Base-by-base conservation (phyloP, 176 grass and related monocot genomes). In the Aegilops umbellulata region DNA sequence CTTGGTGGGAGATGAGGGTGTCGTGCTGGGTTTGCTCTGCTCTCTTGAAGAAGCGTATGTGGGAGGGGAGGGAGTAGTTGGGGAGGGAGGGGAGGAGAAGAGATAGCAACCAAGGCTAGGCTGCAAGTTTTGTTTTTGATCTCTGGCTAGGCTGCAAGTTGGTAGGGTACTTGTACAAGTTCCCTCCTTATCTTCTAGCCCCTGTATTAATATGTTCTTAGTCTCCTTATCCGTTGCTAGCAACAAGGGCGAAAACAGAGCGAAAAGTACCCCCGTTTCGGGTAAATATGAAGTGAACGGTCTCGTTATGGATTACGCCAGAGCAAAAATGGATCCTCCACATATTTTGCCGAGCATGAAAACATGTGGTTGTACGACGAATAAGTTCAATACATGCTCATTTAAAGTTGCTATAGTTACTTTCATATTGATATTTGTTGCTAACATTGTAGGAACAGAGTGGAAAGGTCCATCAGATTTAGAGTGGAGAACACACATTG, bases 11-110 rank as follows among this genome's bases (percentile, higher is more conserved):
- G 65, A 10, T 57, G 77, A 32, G 23, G 71, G 73, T 38, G 47
- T 51, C 35, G 23, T 41, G 64, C 74, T 25, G 38, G 44, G 5
- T 69, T 63, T 46, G 85, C 81, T 78, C 70, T 88, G 87, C 78
- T 77, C 39, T 83, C 75, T 87, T 86, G 76, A 41, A 29, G 85
- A 65, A 69, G 80, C 42, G 41, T 51, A 81, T 17, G 63, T 32
- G 69, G 82, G 76, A 57, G 19, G 17, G 1, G 36, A 78, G 77
- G 20, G 65, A 57, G 42, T 38, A 77, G 61, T 44, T 60, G 80
- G 60, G 76, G 73, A 58, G 36, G 26, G 44, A 2, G 49, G 44
- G 1, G 19, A 8, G 29, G 46, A 10, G 78, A 32, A 2, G 53
- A 24, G 14, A 27, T 46, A 67, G 79, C 25, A 66, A 76, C 65